Conservation (phyloP, 192 early-diverging fungal species). For the Oehlia diaphana region DNA sequence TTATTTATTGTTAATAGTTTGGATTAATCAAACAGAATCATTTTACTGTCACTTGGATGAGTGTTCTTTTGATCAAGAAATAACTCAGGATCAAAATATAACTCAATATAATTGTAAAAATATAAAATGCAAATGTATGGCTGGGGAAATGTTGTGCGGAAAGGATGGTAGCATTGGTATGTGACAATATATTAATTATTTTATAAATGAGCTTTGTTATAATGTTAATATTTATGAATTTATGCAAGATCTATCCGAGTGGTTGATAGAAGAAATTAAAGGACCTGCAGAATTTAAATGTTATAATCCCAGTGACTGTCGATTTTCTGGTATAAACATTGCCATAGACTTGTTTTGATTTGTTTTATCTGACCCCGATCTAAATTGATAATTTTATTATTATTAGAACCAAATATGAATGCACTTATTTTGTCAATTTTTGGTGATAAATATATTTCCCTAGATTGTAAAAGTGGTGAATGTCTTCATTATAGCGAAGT, state of each 20-base stretch:
- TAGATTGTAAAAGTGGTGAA: slow-evolving; percentile 79
- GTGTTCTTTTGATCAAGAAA: slow-evolving; percentile 68
- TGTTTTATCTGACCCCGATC: slow-evolving; percentile 34
- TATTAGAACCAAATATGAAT: slow-evolving; percentile 77
- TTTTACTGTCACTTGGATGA: slow-evolving; percentile 85
- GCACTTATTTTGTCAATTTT: slow-evolving; percentile 76
- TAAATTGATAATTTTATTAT: neutral
- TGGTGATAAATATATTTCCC: slow-evolving; percentile 80
- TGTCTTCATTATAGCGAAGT: slow-evolving; percentile 86
- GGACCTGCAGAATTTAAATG: slow-evolving; percentile 78
- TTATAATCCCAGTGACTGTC: slow-evolving; percentile 51
- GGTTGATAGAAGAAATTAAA: slow-evolving; percentile 72
- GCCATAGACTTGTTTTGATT: neutral
- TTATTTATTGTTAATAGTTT: slow-evolving; percentile 49
- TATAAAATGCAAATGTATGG: slow-evolving; percentile 81
- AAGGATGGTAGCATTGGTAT: slow-evolving; percentile 75
- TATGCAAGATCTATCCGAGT: slow-evolving; percentile 68
- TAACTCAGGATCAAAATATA: slow-evolving; percentile 49
- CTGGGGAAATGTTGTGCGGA: slow-evolving; percentile 81
- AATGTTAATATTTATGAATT: neutral
- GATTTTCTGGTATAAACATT: slow-evolving; percentile 41
- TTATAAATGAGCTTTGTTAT: neutral
- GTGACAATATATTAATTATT: slow-evolving; percentile 15
- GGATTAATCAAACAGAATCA: slow-evolving; percentile 83
- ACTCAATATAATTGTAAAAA: slow-evolving; percentile 70